Evolutionary conservation across 352 stramenopile genomes (phyloP), one percentile per base, ranked within the genome.

Genomic region (Globisporangium iwayamae): DNA sequence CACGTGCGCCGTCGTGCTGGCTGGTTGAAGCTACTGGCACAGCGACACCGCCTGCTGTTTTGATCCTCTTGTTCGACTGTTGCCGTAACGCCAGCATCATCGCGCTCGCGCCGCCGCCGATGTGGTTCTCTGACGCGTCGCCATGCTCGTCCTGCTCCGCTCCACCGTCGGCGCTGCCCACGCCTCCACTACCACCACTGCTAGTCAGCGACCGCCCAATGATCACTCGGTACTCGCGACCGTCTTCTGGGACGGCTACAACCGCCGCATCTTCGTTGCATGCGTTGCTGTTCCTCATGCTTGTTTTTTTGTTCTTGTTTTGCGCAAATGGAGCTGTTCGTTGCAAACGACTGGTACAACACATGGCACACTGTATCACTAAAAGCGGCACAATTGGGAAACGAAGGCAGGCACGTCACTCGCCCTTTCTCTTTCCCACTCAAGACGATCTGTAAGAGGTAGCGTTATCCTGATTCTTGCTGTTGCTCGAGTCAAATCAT

Each of bases 141-240:
- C 34, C 25, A 4, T 53, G 47, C 22, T 54, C 13, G 25, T 38
- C 25, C 48, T 58, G 59, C 10, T 28, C 25, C 25, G 1, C 25
- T 28, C 25, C 25, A 28, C 11, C 36, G 34, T 61, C 55, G 55
- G 25, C 34, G 25, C 46, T 30, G 22, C 11, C 50, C 9, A 10
- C 60, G 14, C 60, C 28, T 14, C 13, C 28, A 46, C 11, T 4
- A 14, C 13, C 28, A 46, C 11, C 8, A 14, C n/a, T 32, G 16
- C n/a, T 34, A 51, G 34, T 34, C 38, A 93, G 55, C 34, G 83
- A 91, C 13, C 50, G 48, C 1, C 83, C 83, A 4, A 93, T 52
- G 34, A 73, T 64, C 46, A 93, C 83, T 4, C 51, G 57, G 41
- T 91, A 93, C 56, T 87, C 81, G 38, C 55, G 62, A 13, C 82